Conservation (phyloP, 257 asterid genomes). For the Paraleonurus japonicus region DNA sequence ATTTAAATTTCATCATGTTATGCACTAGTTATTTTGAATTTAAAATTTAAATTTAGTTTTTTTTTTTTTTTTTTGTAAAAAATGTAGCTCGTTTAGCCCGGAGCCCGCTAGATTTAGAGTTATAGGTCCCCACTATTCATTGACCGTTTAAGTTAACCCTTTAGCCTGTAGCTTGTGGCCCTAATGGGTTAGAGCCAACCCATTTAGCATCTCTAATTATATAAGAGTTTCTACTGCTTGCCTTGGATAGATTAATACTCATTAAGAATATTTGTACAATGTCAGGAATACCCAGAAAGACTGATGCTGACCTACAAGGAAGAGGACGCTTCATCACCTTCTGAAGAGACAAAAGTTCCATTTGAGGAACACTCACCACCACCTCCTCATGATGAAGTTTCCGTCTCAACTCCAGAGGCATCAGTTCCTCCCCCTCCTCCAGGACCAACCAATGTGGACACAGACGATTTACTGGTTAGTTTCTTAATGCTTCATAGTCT, state of each 20-base stretch:
- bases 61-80: no score
- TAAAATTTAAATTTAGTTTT: no score
- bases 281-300: conserved; percentile 93
- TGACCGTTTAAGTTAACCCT: no score
- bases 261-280: conserved; percentile 15
- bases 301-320: conserved; percentile 91
- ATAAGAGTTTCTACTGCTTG: no score
- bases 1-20: no score
- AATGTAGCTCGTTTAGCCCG: no score
- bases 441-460: conserved; percentile 36
- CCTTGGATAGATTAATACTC: background rate
- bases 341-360: conserved; percentile 53
- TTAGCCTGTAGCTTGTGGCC: no score
- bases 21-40: no score
- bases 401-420: conserved; percentile 44
- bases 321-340: conserved; percentile 63
- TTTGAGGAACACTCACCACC: conserved; percentile 50
- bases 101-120: no score
- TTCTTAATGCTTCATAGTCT: conserved; percentile 8
- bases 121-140: no score
- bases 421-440: conserved; percentile 49
- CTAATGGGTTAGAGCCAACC: no score
- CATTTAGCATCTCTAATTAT: no score
- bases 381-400: conserved; percentile 46
- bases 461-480: conserved; percentile 84